phyloP scores from a whole-genome alignment of 2,329 filamentous ascomycete genomes.

The Plenodomus lindquistii region DNA sequence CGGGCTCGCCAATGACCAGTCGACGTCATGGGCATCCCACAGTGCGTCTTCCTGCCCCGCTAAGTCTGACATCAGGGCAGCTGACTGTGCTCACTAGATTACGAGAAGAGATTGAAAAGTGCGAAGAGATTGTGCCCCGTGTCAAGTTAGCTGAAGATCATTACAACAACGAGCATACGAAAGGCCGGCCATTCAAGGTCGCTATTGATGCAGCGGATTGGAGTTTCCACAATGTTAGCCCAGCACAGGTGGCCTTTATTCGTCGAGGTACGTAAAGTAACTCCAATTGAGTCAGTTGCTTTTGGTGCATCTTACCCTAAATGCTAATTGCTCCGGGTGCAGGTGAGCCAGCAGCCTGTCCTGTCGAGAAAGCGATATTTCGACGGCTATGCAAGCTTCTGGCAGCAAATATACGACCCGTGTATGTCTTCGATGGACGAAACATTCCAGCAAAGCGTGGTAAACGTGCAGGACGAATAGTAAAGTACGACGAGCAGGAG shows the following conservation, averaged over 20 bases:
- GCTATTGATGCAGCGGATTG: conserved; percentile 52
- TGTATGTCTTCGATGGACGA: conserved; percentile 61
- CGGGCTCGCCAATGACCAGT: not conserved
- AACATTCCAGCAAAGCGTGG: conserved; percentile 47
- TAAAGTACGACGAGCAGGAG: conserved; percentile 39
- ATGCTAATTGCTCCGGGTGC: not conserved
- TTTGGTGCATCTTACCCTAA: not conserved
- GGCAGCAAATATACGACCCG: conserved; percentile 54
- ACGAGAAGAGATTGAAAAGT: conserved; percentile 45
- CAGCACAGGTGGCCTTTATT: conserved; percentile 40
- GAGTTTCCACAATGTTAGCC: conserved; percentile 49
- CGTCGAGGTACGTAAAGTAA: conserved; percentile 40
- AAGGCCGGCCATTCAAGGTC: conserved; percentile 45
- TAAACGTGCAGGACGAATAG: conserved; percentile 28
- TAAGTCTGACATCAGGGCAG: not conserved
- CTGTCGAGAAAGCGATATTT: conserved; percentile 49
- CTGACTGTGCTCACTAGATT: conserved; percentile 23
- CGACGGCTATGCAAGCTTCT: conserved; percentile 52
- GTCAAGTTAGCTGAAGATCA: conserved; percentile 47
- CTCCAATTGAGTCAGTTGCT: no score
- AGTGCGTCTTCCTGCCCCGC: conserved; percentile 10
- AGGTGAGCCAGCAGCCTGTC: conserved; percentile 32
- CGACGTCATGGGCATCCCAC: conserved; percentile 25
- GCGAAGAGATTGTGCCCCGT: conserved; percentile 38
- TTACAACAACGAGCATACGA: conserved; percentile 17